These are phyloP conservation scores for Populus tomentosa DNA, from an alignment of 441 rosid species.

Conservation along the genomic window DNA sequence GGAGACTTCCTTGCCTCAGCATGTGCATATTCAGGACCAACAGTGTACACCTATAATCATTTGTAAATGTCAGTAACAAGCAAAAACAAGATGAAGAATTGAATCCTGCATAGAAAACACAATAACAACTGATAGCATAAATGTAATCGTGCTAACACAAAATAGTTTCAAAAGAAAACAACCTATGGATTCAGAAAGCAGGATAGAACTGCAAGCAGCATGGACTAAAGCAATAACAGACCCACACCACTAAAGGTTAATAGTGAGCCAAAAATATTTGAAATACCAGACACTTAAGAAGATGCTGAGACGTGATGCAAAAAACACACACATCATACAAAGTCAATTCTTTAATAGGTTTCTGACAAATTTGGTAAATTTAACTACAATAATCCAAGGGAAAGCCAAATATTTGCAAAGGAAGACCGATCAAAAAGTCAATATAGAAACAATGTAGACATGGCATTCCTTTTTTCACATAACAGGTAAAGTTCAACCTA, in stretches of 20 bases:
- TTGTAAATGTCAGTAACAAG: conserved; percentile 16
- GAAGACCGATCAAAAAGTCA: neutral
- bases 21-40: conserved; percentile 99
- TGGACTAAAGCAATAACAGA: neutral
- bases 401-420: neutral
- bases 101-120: neutral
- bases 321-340: neutral
- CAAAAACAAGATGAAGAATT: neutral
- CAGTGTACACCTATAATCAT: conserved; percentile 82
- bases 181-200: neutral
- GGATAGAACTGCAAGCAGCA: neutral
- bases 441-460: neutral
- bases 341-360: neutral
- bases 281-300: neutral
- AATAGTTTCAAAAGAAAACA: neutral
- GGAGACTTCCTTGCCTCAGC: conserved; percentile 99
- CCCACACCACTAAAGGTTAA: neutral
- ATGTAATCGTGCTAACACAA: neutral
- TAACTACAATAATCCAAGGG: neutral
- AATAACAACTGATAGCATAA: neutral
- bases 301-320: neutral
- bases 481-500: neutral
- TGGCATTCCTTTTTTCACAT: neutral
- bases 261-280: neutral
- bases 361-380: neutral